Evolutionary conservation across 2,329 filamentous ascomycete species (phyloP), one percentile per base, ranked within the genome.

Genomic region (Bipolaris sorokiniana): DNA sequence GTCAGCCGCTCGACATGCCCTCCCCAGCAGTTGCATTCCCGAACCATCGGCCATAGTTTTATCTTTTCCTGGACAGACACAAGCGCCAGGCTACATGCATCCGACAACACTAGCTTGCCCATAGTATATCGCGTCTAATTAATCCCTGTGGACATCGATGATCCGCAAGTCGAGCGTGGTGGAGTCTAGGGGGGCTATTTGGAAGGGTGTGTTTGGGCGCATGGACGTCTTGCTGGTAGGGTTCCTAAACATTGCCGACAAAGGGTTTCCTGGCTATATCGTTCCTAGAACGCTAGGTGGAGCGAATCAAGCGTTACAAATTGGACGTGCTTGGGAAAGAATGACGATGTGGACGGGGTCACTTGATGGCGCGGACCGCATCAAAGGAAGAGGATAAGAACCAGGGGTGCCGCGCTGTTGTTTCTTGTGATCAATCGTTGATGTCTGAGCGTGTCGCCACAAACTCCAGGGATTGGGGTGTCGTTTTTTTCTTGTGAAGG

Each of bases 1-100:
- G 49, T 50, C 44, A 37, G 54, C 54, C 54, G 54, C 54, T 56
- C 54, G 54, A 56, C 54, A 53, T 56, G 54, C 54, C 54, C 54
- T 56, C 52, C 46, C 34, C 54, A 50, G 49, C 28, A 31, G 28
- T 31, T 53, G 54, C 49, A 36, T 53, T 53, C 44, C 48, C 54
- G 49, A 56, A 56, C 54, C 42, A 41, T 51, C 26, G 28, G 20
- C 38, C 49, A 56, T 52, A 52, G 54, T 56, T 53, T 56, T 44
- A 53, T 48, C 26, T 48, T 44, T 42, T 52, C 26, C 46, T 48
- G 33, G 41, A 47, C 53, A 48, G 48, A 41, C 46, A 45, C 48
- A 56, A 45, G 42, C 42, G 31, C 42, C 41, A 23, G 48, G 48
- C 16, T 48, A 28, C 18, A 31, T 53, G 54, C 49, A 53, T 13